These are phyloP conservation scores for Adansonia rubrostipa DNA, from an alignment of 441 rosid genomes.

Conservation along the genomic window DNA sequence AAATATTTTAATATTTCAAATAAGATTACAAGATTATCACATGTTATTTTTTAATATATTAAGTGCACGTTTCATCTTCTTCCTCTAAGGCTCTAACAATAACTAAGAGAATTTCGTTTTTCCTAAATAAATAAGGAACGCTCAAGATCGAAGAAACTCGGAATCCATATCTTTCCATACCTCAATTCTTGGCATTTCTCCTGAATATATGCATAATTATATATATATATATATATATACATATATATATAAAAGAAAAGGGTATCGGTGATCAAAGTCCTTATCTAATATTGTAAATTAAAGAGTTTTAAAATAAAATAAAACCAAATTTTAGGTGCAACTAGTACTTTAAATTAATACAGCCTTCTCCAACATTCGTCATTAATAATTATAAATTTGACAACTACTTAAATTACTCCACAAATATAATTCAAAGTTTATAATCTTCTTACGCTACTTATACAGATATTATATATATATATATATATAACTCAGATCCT, in stretches of 20 bases:
- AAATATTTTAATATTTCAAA: too few relatives aligned
- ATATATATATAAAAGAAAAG: neutral
- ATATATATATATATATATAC: too few relatives aligned
- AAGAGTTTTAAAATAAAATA: conserved; percentile 13
- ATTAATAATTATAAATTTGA: conserved; percentile 19
- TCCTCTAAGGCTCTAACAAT: too few relatives aligned
- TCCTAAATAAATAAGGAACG: too few relatives aligned
- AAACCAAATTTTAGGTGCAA: conserved; percentile 30
- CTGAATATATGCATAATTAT: too few relatives aligned
- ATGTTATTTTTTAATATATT: too few relatives aligned
- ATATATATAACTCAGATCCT: neutral
- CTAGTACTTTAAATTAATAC: conserved; percentile 22
- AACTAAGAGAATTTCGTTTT: too few relatives aligned
- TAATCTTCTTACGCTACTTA: neutral
- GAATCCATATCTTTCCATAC: neutral
- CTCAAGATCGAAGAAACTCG: neutral
- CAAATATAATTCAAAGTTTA: neutral
- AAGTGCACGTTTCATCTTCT: too few relatives aligned
- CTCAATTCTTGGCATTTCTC: neutral
- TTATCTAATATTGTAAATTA: conserved; percentile 19
- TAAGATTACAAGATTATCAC: too few relatives aligned
- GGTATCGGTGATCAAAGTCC: conserved; percentile 24
- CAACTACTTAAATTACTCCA: conserved; percentile 5
- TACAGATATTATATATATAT: too few relatives aligned
- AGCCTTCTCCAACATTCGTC: conserved; percentile 21